phyloP scores from a whole-genome alignment of 805 yeast genomes.

The Spathaspora hagerdaliae region DNA sequence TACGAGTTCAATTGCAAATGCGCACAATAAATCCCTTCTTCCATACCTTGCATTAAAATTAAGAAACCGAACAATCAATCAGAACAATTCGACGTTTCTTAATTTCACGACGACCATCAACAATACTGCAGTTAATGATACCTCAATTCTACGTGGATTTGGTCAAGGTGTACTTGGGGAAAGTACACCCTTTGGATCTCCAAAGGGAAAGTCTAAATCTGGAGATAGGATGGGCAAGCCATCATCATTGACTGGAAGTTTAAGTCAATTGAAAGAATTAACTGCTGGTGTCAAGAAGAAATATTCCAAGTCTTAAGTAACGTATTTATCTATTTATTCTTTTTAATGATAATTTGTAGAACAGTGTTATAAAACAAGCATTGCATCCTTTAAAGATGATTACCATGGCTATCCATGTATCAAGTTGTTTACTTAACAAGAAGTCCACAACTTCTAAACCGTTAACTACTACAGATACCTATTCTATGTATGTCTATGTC shows the following conservation, averaged over 20 bases:
- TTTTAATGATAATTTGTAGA: background rate
- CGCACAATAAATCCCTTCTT: constrained; percentile 5
- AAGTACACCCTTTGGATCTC: constrained; percentile 34
- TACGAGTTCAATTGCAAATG: background rate
- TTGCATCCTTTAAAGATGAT: too few relatives aligned
- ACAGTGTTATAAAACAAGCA: too few relatives aligned
- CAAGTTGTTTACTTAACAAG: too few relatives aligned
- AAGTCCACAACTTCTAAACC: too few relatives aligned
- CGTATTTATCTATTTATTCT: background rate
- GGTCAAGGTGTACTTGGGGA: constrained; percentile 36
- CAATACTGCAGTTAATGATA: constrained; percentile 5
- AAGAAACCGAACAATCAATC: background rate
- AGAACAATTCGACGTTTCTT: constrained; percentile 15
- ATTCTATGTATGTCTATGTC: too few relatives aligned
- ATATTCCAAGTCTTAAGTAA: constrained; percentile 8
- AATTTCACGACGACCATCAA: constrained; percentile 7
- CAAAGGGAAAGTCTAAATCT: constrained; percentile 10
- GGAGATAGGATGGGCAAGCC: background rate
- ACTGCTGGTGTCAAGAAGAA: constrained; percentile 23
- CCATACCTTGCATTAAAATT: constrained; percentile 2
- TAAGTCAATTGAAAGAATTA: constrained; percentile 21
- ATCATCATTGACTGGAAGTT: constrained; percentile 11
- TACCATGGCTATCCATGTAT: too few relatives aligned
- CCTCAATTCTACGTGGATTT: constrained; percentile 30
- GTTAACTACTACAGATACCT: too few relatives aligned